Conservation (phyloP, 495 filamentous ascomycete genomes). For the Cercophora newfieldiana region DNA sequence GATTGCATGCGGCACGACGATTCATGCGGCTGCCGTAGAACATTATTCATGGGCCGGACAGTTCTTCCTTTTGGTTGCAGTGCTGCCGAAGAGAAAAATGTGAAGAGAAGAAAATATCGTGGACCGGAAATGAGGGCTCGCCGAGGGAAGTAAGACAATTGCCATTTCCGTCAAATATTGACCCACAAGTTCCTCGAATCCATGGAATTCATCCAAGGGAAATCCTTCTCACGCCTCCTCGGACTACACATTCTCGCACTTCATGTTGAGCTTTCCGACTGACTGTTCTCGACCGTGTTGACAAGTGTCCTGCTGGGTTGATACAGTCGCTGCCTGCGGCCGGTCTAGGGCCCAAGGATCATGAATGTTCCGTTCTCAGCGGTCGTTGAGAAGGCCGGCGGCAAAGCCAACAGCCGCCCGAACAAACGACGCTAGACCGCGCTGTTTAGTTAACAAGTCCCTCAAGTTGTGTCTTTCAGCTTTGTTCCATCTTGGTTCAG, state of each 20-base stretch:
- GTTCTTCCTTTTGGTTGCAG: neutral
- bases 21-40: neutral
- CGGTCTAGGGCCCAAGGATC: neutral
- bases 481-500: neutral
- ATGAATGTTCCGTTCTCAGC: neutral
- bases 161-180: conserved; percentile 6
- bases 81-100: neutral
- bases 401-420: neutral
- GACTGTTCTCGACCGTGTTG: neutral
- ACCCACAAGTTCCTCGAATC: neutral
- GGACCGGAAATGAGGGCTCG: neutral
- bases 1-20: neutral
- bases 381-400: neutral
- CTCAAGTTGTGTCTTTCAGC: neutral
- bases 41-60: neutral
- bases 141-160: neutral
- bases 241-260: neutral
- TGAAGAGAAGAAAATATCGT: neutral
- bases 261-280: neutral
- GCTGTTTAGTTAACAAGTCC: neutral
- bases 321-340: no score
- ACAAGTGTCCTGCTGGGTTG: neutral
- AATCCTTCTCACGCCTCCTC: neutral
- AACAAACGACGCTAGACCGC: neutral
- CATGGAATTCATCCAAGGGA: neutral